A percentile compares a stretch with the other conserved stretches of the same genome.
These are phyloP conservation scores for Hyaloscypha finlandica DNA, from an alignment of 495 filamentous ascomycete species.

Conservation along the genomic window DNA sequence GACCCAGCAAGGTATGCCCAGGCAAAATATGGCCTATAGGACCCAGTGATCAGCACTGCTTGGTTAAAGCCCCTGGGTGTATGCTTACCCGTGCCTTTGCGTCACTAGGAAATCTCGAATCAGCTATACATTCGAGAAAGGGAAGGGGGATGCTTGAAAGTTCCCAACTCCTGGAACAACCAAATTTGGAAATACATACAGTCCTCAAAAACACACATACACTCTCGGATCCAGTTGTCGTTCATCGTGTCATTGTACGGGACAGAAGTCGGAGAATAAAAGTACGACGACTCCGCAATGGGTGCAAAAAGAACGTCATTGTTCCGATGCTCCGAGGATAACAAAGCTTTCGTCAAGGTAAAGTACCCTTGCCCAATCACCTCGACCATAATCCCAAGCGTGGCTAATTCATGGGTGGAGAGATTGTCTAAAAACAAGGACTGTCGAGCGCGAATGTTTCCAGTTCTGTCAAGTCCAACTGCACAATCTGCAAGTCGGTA, in stretches of 20 bases:
- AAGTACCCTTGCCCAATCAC: slow-evolving; percentile 28
- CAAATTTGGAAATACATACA: background rate
- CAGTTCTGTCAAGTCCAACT: slow-evolving; percentile 1
- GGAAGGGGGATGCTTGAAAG: no score
- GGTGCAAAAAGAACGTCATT: background rate
- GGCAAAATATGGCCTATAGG: slow-evolving; percentile 31
- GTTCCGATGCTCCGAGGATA: background rate
- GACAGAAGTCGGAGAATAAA: background rate
- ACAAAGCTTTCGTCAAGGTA: slow-evolving; percentile 11
- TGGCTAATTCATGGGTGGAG: slow-evolving; percentile 13
- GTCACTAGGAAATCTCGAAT: background rate
- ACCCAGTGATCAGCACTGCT: background rate
- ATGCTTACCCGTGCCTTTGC: background rate
- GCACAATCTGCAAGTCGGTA: slow-evolving; percentile 25
- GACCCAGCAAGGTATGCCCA: slow-evolving; percentile 23
- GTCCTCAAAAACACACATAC: slow-evolving; percentile 32
- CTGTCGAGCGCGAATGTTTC: slow-evolving; percentile 17
- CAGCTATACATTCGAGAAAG: background rate
- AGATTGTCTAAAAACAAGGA: slow-evolving; percentile 20
- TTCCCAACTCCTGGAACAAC: no score
- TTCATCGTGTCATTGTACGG: slow-evolving; percentile 9
- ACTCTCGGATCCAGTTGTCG: slow-evolving; percentile 26
- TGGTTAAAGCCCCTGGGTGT: background rate
- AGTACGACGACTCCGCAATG: background rate
- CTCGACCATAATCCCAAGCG: slow-evolving; percentile 26